A percentile compares a stretch with the other conserved stretches of the same genome.
Evolutionary conservation across 495 filamentous ascomycete species (phyloP).

Genomic region (Immersiella caudata): DNA sequence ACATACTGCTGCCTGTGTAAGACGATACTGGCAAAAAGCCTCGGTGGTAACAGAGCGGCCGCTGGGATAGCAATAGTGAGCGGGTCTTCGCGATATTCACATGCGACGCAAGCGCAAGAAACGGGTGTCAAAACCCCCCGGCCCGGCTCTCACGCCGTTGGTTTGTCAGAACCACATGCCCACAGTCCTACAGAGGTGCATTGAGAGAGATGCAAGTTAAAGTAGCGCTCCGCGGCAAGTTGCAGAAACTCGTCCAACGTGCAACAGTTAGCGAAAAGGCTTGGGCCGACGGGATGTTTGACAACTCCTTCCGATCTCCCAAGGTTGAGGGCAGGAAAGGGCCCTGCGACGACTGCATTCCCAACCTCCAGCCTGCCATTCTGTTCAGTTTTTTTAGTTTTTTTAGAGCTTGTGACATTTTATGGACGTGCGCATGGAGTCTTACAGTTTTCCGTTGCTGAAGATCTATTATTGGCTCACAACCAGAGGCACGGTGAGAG

Average conservation of each 20-base stretch:
- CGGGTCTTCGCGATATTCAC: neutral
- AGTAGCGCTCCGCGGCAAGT: neutral
- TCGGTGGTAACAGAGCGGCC: neutral
- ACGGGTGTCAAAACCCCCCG: neutral
- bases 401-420: neutral
- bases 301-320: neutral
- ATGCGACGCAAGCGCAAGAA: neutral
- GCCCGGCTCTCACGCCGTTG: too few relatives aligned
- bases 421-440: neutral
- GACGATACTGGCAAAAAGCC: neutral
- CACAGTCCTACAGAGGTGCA: constrained; percentile 2
- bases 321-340: neutral
- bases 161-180: neutral
- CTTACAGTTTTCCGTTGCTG: neutral
- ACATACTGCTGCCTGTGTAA: neutral
- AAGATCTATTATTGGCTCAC: neutral
- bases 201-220: neutral
- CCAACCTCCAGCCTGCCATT: neutral
- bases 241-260: neutral
- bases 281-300: neutral
- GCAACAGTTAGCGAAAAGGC: neutral
- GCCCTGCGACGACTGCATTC: constrained; percentile 1
- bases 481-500: neutral
- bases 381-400: neutral
- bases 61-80: neutral